Evolutionary conservation across 2,329 filamentous ascomycete genomes (phyloP).

Genomic region (Trichoderma gracile): DNA sequence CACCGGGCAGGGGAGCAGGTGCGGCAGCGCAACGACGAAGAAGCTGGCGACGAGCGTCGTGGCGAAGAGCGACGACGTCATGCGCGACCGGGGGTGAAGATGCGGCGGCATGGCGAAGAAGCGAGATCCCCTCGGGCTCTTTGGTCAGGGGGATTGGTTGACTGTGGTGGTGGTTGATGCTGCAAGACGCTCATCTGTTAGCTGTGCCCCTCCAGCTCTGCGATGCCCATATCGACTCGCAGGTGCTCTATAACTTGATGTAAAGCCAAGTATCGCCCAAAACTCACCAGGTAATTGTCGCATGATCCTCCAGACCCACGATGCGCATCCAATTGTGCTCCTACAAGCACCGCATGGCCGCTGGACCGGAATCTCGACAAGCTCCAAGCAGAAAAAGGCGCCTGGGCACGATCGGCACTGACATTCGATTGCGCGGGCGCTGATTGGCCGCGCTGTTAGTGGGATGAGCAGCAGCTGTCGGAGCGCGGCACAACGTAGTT

Average conservation of each 20-base stretch:
- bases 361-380: neutral
- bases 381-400: slow-evolving; percentile 23
- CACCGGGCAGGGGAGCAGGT: slow-evolving; percentile 87
- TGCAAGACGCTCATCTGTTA: neutral
- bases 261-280: slow-evolving; percentile 1
- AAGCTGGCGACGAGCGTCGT: slow-evolving; percentile 89
- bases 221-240: neutral
- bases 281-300: slow-evolving; percentile 29
- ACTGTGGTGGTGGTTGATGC: slow-evolving; percentile 4
- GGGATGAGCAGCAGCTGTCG: neutral
- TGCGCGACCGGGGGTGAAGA: slow-evolving; percentile 89
- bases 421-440: slow-evolving; percentile 25
- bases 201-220: neutral
- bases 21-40: slow-evolving; percentile 86
- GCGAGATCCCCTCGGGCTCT: slow-evolving; percentile 19
- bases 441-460: slow-evolving; percentile 27
- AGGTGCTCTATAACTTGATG: too few relatives aligned
- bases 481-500: slow-evolving; percentile 28
- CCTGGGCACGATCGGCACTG: slow-evolving; percentile 3
- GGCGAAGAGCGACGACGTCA: slow-evolving; percentile 92
- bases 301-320: slow-evolving; percentile 28
- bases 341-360: neutral
- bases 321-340: slow-evolving; percentile 17
- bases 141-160: slow-evolving; percentile 7
- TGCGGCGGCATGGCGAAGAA: slow-evolving; percentile 71